phyloP scores from a whole-genome alignment of 148 eudicot genomes.

The Talinum fruticosum region DNA sequence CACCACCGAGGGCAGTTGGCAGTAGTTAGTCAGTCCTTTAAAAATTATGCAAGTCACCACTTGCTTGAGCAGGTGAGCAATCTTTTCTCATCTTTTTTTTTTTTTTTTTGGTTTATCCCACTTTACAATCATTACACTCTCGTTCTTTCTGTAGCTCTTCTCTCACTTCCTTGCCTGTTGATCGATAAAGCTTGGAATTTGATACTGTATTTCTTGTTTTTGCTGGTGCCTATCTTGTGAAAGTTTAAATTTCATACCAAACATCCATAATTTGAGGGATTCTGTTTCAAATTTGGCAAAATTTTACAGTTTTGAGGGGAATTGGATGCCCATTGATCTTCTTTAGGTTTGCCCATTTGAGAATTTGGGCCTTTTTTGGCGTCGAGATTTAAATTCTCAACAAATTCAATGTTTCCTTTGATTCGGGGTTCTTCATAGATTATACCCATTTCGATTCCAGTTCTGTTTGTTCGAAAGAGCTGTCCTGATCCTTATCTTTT shows the following conservation, averaged over 20 bases:
- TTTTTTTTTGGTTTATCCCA: not conserved
- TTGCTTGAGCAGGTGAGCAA: slow-evolving; percentile 50
- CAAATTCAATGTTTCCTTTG: slow-evolving; percentile 29
- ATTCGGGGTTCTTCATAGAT: slow-evolving; percentile 10
- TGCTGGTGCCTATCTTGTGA: slow-evolving; percentile 43
- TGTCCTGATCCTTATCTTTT: slow-evolving; percentile 18
- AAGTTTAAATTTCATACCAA: slow-evolving; percentile 24
- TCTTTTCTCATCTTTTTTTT: slow-evolving; percentile 8
- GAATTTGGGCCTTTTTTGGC: slow-evolving; percentile 29
- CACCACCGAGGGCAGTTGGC: slow-evolving; percentile 55
- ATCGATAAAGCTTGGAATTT: slow-evolving; percentile 36
- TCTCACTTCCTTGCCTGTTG: slow-evolving; percentile 15
- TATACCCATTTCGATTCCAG: slow-evolving; percentile 25
- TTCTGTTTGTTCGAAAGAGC: slow-evolving; percentile 1
- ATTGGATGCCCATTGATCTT: slow-evolving; percentile 42
- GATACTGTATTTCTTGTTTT: slow-evolving; percentile 39
- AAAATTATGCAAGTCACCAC: slow-evolving; percentile 45
- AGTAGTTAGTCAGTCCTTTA: slow-evolving; percentile 50
- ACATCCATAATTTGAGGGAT: slow-evolving; percentile 28
- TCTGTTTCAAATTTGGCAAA: slow-evolving; percentile 16
- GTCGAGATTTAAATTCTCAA: slow-evolving; percentile 13
- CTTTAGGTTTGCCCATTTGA: slow-evolving; percentile 33
- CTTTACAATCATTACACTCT: slow-evolving; percentile 22
- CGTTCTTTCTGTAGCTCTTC: slow-evolving; percentile 11
- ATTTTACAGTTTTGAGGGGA: slow-evolving; percentile 21